These are phyloP conservation scores for Cercis canadensis DNA, from an alignment of 306 rosid genomes.

Conservation along the genomic window DNA sequence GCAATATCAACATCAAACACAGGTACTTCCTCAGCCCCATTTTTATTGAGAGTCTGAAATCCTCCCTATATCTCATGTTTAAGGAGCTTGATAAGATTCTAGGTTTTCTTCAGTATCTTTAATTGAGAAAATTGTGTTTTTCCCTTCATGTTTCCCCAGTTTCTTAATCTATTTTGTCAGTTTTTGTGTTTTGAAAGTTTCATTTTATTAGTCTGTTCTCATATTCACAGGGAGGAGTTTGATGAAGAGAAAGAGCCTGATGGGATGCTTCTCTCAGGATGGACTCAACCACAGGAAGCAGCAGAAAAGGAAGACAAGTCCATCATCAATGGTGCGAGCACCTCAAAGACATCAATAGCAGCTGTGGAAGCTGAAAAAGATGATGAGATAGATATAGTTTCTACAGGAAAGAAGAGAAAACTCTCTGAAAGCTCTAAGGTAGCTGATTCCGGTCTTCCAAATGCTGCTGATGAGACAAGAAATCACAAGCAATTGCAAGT, in stretches of 20 bases:
- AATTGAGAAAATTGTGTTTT: background rate
- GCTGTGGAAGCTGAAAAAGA: conserved; percentile 47
- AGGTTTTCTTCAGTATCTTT: background rate
- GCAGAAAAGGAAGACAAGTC: conserved; percentile 60
- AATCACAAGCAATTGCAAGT: conserved; percentile 59
- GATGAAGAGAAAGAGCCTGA: conserved; percentile 99
- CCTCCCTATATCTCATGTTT: background rate
- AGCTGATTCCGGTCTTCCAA: conserved; percentile 28
- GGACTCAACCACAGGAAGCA: conserved; percentile 67
- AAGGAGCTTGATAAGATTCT: background rate
- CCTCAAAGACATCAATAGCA: conserved; percentile 43
- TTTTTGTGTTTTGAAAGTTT: background rate
- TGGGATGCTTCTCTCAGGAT: conserved; percentile 90
- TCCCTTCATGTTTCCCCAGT: background rate
- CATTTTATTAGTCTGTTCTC: conserved; percentile 18
- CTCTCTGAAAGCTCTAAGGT: conserved; percentile 43
- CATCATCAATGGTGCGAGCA: conserved; percentile 61
- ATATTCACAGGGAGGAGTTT: conserved; percentile 76
- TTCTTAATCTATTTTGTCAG: background rate
- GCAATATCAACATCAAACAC: conserved; percentile 88
- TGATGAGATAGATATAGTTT: conserved; percentile 43
- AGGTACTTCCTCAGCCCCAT: conserved; percentile 56
- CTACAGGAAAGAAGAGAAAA: conserved; percentile 66
- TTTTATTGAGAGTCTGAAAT: background rate
- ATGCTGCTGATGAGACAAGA: conserved; percentile 43